Percentiles rank a stretch among this genome's conserved stretches.
Evolutionary conservation across 768 basidiomycete genomes (phyloP).

Genomic region (Podaxis sp.): DNA sequence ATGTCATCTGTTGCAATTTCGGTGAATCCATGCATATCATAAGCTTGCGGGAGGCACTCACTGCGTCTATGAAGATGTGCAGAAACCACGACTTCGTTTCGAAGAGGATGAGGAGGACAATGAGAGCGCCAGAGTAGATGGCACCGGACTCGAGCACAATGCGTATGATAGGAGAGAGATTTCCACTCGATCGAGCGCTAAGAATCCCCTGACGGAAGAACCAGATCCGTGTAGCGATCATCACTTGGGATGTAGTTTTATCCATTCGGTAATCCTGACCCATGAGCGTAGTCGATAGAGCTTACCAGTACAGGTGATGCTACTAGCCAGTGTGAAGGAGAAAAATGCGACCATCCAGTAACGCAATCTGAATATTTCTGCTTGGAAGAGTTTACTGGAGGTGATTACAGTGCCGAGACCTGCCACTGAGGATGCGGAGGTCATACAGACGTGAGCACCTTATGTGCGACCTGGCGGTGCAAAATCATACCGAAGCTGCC

Average conservation of each 20-base stretch:
- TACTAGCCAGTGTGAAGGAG: constrained; percentile 32
- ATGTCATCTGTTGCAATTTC: not conserved
- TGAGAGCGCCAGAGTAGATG: constrained; percentile 31
- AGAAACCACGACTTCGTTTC: constrained; percentile 30
- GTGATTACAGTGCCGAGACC: constrained; percentile 26
- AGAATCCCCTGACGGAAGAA: not conserved
- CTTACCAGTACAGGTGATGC: constrained; percentile 32
- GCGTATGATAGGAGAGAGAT: constrained; percentile 27
- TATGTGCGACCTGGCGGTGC: not conserved
- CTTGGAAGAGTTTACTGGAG: constrained; percentile 24
- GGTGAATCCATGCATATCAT: not conserved
- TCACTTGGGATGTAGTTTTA: not conserved
- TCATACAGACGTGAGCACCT: not conserved
- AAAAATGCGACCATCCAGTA: constrained; percentile 37
- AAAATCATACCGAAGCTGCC: constrained; percentile 23
- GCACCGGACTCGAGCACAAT: constrained; percentile 35
- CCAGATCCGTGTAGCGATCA: constrained; percentile 7
- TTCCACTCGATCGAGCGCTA: constrained; percentile 2
- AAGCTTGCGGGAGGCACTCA: constrained; percentile 17
- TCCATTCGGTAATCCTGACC: not conserved
- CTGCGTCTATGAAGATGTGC: constrained; percentile 32
- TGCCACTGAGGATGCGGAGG: not conserved
- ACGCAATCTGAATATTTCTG: constrained; percentile 30
- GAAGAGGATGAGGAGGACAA: constrained; percentile 30
- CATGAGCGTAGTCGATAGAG: not conserved